Evolutionary conservation across 2,329 filamentous ascomycete species (phyloP), one percentile per base, ranked within the genome.

Genomic region (Colletotrichum eleusines): DNA sequence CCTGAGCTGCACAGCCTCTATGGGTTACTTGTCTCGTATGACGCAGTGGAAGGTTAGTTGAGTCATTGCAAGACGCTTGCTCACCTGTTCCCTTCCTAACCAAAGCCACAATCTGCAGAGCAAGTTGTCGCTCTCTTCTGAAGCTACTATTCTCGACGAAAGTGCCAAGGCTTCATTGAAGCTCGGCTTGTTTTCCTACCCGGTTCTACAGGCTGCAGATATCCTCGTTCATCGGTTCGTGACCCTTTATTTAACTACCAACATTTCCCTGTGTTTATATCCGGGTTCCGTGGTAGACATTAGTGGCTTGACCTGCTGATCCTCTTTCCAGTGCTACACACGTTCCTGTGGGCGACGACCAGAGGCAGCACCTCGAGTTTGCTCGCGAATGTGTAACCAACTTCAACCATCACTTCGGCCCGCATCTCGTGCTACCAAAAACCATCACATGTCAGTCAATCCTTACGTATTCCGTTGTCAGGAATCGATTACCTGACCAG

Each of bases 21-120:
- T 96, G 81, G 96, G 96, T 48, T 97, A 97, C 81, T 84, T 99
- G n/a, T 92, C 92, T 12, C 88, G 96, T n/a, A 99, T 99, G 96
- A 98, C 96, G 35, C 96, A 98, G 81, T 99, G 96, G 95, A 99
- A 99, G 90, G 94, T 94, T 69, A 60, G 77, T 73, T 31, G 11
- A 28, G 14, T 44, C 18, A 14, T 16, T 3, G 20, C 23, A 42
- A 9, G 44, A 28, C 11, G 23, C 14, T 51, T 14, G 6, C 11
- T 26, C 33, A 12, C n/a, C 28, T 31, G n/a, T n/a, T 44, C 40
- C 54, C 20, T 14, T 26, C 18, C 48, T 50, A 50, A 62, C n/a
- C 28, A 50, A 58, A 14, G 14, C 33, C 9, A 16, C 23, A 16
- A 20, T n/a, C 14, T 59, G 51, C 73, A 94, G 92, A 93, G 89